Evolutionary conservation across 768 basidiomycete species (phyloP).

Genomic region (Auricularia cornea): DNA sequence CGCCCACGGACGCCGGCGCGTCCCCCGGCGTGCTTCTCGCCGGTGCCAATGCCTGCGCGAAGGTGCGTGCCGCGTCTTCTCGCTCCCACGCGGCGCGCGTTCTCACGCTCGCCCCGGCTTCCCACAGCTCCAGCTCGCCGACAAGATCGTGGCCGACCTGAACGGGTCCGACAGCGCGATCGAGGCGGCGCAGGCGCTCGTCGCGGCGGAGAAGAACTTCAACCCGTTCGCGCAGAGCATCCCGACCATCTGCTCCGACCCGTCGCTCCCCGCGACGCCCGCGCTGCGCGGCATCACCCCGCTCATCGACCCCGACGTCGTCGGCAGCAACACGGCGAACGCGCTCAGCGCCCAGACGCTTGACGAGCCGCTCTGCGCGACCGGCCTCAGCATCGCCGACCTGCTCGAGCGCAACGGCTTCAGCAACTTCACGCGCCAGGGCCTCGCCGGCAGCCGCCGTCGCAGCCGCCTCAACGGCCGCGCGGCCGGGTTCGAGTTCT

Average conservation of each 20-base stretch:
- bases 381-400: background rate
- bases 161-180: background rate
- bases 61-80: background rate
- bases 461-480: background rate
- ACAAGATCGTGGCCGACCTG: background rate
- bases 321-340: slow-evolving; percentile 1
- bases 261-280: background rate
- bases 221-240: background rate
- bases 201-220: slow-evolving; percentile 1
- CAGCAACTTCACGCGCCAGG: slow-evolving; percentile 1
- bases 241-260: background rate
- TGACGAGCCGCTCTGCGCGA: background rate
- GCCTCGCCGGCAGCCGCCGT: background rate
- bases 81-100: background rate
- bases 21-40: background rate
- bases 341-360: slow-evolving; percentile 1
- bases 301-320: slow-evolving; percentile 1
- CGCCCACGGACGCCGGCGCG: background rate
- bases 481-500: background rate
- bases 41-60: background rate
- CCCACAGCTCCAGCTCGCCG: background rate
- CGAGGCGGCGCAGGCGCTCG: background rate
- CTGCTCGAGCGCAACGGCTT: slow-evolving; percentile 1
- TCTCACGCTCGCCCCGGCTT: background rate
- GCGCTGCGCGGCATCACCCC: background rate